Base-by-base conservation (phyloP, 176 grass and related monocot genomes). In the Avena insularis region DNA sequence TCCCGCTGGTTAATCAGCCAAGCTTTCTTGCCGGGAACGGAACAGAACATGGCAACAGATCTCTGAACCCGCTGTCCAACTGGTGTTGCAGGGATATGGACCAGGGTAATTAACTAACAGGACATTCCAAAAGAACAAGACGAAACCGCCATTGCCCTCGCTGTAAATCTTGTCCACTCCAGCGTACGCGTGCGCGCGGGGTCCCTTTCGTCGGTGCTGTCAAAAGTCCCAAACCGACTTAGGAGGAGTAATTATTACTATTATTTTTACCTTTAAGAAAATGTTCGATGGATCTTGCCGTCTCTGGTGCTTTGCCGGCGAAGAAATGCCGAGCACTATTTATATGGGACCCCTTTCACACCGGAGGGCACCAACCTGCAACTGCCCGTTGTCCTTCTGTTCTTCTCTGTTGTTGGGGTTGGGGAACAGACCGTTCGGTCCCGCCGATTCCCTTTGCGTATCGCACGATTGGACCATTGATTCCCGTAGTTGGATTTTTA, bases 261-360 rank as follows among this genome's bases (percentile, higher is more conserved):
- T 25, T 25, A 25, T 38, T 59, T 87, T 70, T 62, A 16, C 51
- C 13, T 56, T 75, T 84, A 33, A 67, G 67, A 2, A 54, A 31
- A 58, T 71, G 20, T 56, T 8, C 40, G 70, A 78, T 55, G 31
- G 19, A 59, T 43, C 33, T 43, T 38, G 12, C 33, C 29, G 29
- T 31, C 33, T 78, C 60, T 49, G 10, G 62, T 91, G 81, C 76
- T 81, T 84, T 88, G 89, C 85, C 81, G 81, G 76, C 15, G 62
- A 88, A 87, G 89, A 84, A 91, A 88, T 81, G 29, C 27, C 3
- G 58, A 36, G 36, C 66, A 13, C 76, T 80, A 84, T 63, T 84
- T 81, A 84, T 80, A 88, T 21, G 85, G 81, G 21, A 12, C 33
- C 25, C 66, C 47, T 59, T 55, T 86, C 89, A 35, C 46, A 51